Conservation (phyloP, 2,329 filamentous ascomycete species). For the Hymenoscyphus fraxineus region DNA sequence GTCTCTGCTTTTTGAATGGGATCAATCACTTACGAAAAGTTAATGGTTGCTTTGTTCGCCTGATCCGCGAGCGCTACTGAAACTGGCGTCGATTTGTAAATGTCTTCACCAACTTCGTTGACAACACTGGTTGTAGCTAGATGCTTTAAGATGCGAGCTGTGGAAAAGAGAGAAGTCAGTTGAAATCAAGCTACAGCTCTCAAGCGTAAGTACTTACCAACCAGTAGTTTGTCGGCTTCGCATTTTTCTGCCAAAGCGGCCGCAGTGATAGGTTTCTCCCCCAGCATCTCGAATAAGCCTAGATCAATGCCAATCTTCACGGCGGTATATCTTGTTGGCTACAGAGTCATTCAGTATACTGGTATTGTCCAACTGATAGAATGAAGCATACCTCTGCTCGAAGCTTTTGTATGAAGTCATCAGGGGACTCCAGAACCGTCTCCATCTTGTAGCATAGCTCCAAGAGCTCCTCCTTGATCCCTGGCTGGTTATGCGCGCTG, state of each 20-base stretch:
- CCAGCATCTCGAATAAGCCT: background rate
- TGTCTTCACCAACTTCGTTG: background rate
- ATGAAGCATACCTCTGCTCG: background rate
- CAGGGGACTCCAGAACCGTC: background rate
- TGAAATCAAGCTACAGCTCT: background rate
- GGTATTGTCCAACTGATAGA: background rate
- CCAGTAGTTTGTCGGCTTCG: background rate
- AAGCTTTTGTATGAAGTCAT: background rate
- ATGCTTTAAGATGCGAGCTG: slow-evolving; percentile 1
- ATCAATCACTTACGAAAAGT: background rate
- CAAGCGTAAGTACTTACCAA: background rate
- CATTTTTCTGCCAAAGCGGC: background rate
- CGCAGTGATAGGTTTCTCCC: background rate
- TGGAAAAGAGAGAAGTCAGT: background rate
- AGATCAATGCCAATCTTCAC: slow-evolving; percentile 1
- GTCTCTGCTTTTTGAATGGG: background rate
- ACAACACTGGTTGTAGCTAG: background rate
- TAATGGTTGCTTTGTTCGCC: background rate
- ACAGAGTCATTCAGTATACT: background rate
- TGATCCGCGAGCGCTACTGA: background rate
- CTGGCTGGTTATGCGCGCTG: background rate
- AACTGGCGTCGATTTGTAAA: background rate
- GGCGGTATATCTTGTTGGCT: background rate
- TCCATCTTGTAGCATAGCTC: background rate
- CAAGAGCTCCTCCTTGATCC: background rate